Conservation (phyloP, 1,139 yeast genomes). For the Hansenula anomala region DNA sequence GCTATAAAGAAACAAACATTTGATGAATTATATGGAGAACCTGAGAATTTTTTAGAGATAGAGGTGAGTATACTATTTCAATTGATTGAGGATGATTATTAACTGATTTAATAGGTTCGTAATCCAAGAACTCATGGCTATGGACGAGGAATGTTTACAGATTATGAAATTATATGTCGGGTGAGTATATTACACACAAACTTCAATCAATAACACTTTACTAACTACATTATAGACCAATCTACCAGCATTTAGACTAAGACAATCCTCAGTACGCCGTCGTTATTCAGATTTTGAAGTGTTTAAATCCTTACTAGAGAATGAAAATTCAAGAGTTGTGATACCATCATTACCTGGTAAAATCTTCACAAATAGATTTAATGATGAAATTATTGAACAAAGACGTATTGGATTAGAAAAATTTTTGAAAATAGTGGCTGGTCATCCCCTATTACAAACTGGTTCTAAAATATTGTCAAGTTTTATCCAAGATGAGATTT, state of each 20-base stretch:
- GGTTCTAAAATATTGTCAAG: slow-evolving; percentile 80
- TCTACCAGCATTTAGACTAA: slow-evolving; percentile 78
- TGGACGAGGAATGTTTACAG: slow-evolving; percentile 73
- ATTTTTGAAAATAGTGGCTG: slow-evolving; percentile 77
- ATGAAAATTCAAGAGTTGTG: slow-evolving; percentile 70
- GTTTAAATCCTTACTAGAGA: slow-evolving; percentile 69
- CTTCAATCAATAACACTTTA: no score
- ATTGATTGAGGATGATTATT: background rate
- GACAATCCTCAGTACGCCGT: slow-evolving; percentile 68
- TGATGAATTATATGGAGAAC: slow-evolving; percentile 86
- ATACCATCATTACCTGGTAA: slow-evolving; percentile 91
- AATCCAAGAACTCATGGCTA: slow-evolving; percentile 78
- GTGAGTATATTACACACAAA: slow-evolving; percentile 18
- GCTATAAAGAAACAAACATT: slow-evolving; percentile 44
- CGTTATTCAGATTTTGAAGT: slow-evolving; percentile 88
- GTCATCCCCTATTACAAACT: slow-evolving; percentile 90
- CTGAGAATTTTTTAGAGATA: slow-evolving; percentile 89
- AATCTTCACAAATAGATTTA: slow-evolving; percentile 62
- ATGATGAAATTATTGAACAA: slow-evolving; percentile 78
- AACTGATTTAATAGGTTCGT: slow-evolving; percentile 1
- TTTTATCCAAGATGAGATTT: slow-evolving; percentile 81
- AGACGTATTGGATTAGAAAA: slow-evolving; percentile 81
- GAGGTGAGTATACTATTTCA: slow-evolving; percentile 46
- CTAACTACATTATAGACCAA: no score
- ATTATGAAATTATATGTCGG: slow-evolving; percentile 84